A percentile compares a stretch with the other conserved stretches of the same genome.
phyloP scores from a whole-genome alignment of 192 early-diverging fungal species.

The Coemansia asiatica region DNA sequence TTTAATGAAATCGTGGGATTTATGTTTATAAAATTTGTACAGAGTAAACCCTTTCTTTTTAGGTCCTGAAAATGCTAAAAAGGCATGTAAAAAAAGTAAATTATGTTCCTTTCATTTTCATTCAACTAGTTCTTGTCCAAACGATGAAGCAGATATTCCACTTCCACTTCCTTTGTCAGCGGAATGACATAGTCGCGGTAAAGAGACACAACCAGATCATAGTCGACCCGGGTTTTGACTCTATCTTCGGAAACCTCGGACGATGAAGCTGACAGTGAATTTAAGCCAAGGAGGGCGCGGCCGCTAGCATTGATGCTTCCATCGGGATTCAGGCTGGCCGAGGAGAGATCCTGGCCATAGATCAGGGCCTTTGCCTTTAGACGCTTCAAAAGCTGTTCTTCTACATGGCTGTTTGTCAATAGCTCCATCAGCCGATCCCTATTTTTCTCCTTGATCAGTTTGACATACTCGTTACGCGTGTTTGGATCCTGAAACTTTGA shows the following conservation, averaged over 20 bases:
- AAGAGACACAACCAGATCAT: constrained; percentile 82
- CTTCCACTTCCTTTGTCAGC: constrained; percentile 93
- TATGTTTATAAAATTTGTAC: too few species aligned
- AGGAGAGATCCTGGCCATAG: constrained; percentile 85
- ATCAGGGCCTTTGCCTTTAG: constrained; percentile 86
- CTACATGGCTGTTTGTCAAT: constrained; percentile 86
- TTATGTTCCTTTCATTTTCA: too few species aligned
- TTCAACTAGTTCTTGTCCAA: constrained; percentile 45
- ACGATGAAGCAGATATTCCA: constrained; percentile 83
- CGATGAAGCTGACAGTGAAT: constrained; percentile 16
- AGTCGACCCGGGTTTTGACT: constrained; percentile 61
- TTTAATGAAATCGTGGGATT: too few species aligned
- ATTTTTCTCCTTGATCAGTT: constrained; percentile 71
- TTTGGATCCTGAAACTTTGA: constrained; percentile 88
- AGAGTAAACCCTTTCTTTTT: too few species aligned
- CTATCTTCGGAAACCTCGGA: constrained; percentile 37
- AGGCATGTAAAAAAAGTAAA: too few species aligned
- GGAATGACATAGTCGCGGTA: constrained; percentile 97
- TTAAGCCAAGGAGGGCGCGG: constrained; percentile 2
- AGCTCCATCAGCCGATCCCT: constrained; percentile 76
- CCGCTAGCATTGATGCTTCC: constrained; percentile 27
- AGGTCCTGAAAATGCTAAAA: too few species aligned
- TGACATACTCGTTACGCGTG: constrained; percentile 75
- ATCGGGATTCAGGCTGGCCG: constrained; percentile 27
- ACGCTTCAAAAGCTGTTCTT: constrained; percentile 76